Evolutionary conservation across 306 rosid species (phyloP), one percentile per base, ranked within the genome.

Genomic region (Casuarina glauca): DNA sequence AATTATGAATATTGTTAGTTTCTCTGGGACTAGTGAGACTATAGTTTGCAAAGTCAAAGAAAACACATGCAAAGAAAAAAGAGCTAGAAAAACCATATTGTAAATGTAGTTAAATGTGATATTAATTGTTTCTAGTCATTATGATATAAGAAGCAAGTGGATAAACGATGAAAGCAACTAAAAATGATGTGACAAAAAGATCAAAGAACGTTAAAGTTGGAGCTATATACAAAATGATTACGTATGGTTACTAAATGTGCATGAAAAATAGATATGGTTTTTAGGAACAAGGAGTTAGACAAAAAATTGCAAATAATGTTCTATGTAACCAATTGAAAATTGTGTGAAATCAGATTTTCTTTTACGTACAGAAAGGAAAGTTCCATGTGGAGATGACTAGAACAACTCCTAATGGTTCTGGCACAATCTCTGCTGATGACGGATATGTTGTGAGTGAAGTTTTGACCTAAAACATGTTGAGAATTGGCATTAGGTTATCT

Each of bases 331-430:
- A 16, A 19, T 42, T 42, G 17, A 11, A 0, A 54, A 51, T 42
- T 20, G 76, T 46, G 53, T n/a, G 54, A 74, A 82, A 77, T 53
- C 26, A 54, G 71, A 58, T 57, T 16, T 57, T 55, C 9, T 81
- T 76, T 45, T 54, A 83, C 97, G 11, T 86, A 90, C 97, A 74
- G 73, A 93, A 81, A 66, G 97, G 96, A 69, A 90, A 93, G 85
- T 93, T 93, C 97, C 97, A 93, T 42, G 97, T 86, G 73, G 97
- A 89, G 87, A 93, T 90, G 83, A 93, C 90, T 89, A 93, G 74
- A 73, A 93, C 97, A 71, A 90, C 94, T 73, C 97, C 97, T n/a
- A 93, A 78, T 50, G 97, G 97, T 79, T 93, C 97, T 66, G 97
- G 75, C 43, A 90, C 93, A 64, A 93, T 90, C 87, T 93, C 91